Evolutionary conservation across 306 rosid genomes (phyloP), one percentile per base, ranked within the genome.

Genomic region (Dalbergia cochinchinensis): DNA sequence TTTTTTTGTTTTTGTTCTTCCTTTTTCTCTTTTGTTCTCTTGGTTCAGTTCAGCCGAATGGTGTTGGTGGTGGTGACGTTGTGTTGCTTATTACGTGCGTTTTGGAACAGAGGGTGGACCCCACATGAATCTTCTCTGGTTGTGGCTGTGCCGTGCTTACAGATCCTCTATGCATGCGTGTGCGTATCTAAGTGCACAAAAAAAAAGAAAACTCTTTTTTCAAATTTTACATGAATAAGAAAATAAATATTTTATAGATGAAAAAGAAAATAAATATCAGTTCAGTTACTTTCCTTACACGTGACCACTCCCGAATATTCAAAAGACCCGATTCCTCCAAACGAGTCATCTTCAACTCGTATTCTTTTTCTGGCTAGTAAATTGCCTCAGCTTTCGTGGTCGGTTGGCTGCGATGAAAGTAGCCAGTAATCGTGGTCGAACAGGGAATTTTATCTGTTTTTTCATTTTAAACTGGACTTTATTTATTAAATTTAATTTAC

Each of bases 111-210:
- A 7, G 54, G 53, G 60, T 65, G 80, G 86, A 44, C 8, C 77
- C 86, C 61, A 78, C 80, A 5, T 74, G 86, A 78, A 83, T 83
- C 80, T 83, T 73, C 54, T 31, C 66, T 44, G 26, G 77, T 50
- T 83, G 83, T 83, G 86, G 83, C 50, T 68, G 2, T 82, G 69
- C n/a, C 50, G 35, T 78, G 51, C 42, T 83, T 44, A 0, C 16
- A 65, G 79, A 76, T 70, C 22, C 82, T 18, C 69, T 63, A 7
- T 44, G 73, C 63, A 62, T 82, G 69, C 82, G 78, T 82, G 45
- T 69, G 76, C 82, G 72, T 70, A 61, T 70, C 78, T 50, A 26
- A 16, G 8, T 18, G 16, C n/a, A n/a, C n/a, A n/a, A n/a, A n/a
- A n/a, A n/a, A n/a, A n/a, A n/a, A n/a, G n/a, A n/a, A n/a, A n/a